Base-by-base conservation (phyloP, 192 early-diverging fungal species). In the Phycomyces blakesleeanus region DNA sequence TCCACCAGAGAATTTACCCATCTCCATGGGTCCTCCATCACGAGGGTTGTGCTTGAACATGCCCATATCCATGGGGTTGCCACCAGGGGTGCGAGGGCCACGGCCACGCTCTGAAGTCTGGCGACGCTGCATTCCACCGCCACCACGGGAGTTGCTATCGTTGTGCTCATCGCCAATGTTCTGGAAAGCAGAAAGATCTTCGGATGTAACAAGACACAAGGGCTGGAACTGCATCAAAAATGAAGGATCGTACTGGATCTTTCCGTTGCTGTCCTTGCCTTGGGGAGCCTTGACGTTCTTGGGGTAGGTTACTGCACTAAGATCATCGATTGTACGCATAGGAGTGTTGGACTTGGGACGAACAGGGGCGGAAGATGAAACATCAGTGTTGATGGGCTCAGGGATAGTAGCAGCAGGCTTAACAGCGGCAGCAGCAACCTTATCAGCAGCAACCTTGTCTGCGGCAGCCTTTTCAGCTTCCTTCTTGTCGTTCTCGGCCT, bases 141-240 rank as follows among this genome's bases (percentile, higher is more conserved):
- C 55, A 42, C 34, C 42, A 62, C 50, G 47, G 11, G 44, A 59
- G 20, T 20, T 20, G 20, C 20, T 18, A 9, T 75, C 75, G 42
- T 83, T 63, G 24, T 65, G 18, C n/a, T 78, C 76, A 9, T 69
- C 69, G 39, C 73, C 81, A 67, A 85, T 63, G 41, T 71, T 74
- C 26, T 82, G 77, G 47, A 82, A 72, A 15, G 74, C 64, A 8
- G 80, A 76, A 12, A 85, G 65, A 24, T 85, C 79, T 5, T 79
- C 64, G 12, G 87, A 88, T 57, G 83, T 76, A 39, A 89, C 79
- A 21, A 71, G 78, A 73, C 86, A 87, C 44, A 89, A 70, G 5
- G 65, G 63, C 58, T 75, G 81, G 76, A 93, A 94, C 66, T 86
- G 86, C 78, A 91, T 81, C 69, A 96, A 78, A 74, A 96, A 96